phyloP scores from a whole-genome alignment of 1,139 yeast species.

The Debaryomyces singareniensis region DNA sequence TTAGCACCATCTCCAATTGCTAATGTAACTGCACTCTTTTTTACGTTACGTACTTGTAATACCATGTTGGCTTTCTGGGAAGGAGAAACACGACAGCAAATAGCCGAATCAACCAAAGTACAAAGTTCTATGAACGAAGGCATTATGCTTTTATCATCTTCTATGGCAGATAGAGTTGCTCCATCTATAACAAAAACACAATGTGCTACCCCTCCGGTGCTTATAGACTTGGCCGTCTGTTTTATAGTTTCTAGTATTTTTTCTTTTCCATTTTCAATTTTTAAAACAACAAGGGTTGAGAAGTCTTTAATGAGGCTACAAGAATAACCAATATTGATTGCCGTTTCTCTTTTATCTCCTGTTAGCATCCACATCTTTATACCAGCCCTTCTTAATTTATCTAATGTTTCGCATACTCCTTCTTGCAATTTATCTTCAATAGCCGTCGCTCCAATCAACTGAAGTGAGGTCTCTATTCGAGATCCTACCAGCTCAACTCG shows the following conservation, averaged over 20 bases:
- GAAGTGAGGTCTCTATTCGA: constrained; percentile 58
- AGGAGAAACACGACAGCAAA: constrained; percentile 95
- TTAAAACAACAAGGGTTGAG: constrained; percentile 76
- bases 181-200: constrained; percentile 95
- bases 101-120: constrained; percentile 81
- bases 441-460: constrained; percentile 86
- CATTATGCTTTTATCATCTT: constrained; percentile 63
- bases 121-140: constrained; percentile 78
- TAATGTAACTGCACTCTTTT: constrained; percentile 67
- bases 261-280: constrained; percentile 50
- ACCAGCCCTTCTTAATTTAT: constrained; percentile 86
- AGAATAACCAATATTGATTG: constrained; percentile 93
- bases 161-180: constrained; percentile 65
- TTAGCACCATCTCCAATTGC: constrained; percentile 99
- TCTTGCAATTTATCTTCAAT: constrained; percentile 95
- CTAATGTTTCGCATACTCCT: constrained; percentile 93
- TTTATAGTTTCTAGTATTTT: constrained; percentile 48
- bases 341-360: constrained; percentile 97
- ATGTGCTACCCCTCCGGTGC: constrained; percentile 76
- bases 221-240: constrained; percentile 55
- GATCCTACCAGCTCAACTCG: constrained; percentile 72
- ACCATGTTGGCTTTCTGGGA: constrained; percentile 94
- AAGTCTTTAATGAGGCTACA: constrained; percentile 90
- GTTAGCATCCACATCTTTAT: constrained; percentile 97
- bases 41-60: constrained; percentile 59